Conservation (phyloP, 139 green algal genomes). For the Gonium pectorale region DNA sequence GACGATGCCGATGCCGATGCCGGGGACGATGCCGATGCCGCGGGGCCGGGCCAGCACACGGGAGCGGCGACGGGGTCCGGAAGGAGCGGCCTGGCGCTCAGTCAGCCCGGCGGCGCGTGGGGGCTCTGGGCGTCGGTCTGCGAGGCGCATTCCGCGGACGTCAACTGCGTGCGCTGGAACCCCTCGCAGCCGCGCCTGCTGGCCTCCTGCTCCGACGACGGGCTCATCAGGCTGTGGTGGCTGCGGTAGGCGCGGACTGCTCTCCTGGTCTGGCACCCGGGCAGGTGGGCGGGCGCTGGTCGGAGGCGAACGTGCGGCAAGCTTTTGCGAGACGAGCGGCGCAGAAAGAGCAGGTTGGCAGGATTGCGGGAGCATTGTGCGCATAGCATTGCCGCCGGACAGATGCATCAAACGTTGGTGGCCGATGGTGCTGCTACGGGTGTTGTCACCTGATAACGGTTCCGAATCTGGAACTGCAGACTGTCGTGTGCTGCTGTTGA, state of each 20-base stretch:
- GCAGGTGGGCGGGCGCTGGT: neutral
- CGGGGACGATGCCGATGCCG: too few relatives aligned
- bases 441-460: too few relatives aligned
- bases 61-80: neutral
- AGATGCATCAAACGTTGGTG: neutral
- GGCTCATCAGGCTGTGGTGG: slow-evolving; percentile 76
- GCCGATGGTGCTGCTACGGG: neutral
- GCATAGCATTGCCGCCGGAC: neutral
- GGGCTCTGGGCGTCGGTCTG: slow-evolving; percentile 43
- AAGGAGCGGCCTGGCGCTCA: neutral
- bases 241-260: neutral
- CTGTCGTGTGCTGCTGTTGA: too few relatives aligned
- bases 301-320: neutral
- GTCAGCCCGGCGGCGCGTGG: slow-evolving; percentile 29
- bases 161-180: slow-evolving; percentile 91
- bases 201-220: slow-evolving; percentile 82
- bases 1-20: too few relatives aligned
- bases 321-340: neutral
- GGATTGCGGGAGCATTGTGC: neutral
- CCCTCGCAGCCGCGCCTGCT: slow-evolving; percentile 71
- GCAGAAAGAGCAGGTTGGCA: neutral
- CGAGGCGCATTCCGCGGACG: slow-evolving; percentile 74
- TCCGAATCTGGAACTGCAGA: too few relatives aligned
- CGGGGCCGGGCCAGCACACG: too few relatives aligned
- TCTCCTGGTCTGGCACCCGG: neutral